Conservation (phyloP, 805 yeast genomes). For the Lachancea dasiensis region DNA sequence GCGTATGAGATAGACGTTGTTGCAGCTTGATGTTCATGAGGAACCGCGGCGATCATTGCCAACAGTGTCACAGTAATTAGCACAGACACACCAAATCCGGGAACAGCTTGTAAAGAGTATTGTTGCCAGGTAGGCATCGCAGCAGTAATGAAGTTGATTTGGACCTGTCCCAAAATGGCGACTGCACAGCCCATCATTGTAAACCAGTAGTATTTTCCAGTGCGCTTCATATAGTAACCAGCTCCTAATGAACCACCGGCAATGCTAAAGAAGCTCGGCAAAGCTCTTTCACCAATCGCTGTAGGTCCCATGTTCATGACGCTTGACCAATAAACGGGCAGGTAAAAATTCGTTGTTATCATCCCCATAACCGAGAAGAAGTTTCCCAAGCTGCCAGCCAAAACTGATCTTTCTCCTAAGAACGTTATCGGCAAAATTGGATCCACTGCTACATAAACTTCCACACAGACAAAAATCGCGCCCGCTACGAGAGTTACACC, state of each 20-base stretch:
- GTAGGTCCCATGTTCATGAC: slow-evolving; percentile 49
- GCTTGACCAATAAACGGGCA: slow-evolving; percentile 56
- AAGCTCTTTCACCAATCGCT: slow-evolving; percentile 51
- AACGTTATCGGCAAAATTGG: slow-evolving; percentile 60
- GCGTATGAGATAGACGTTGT: slow-evolving; percentile 89
- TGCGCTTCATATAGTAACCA: slow-evolving; percentile 56
- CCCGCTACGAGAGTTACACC: slow-evolving; percentile 31
- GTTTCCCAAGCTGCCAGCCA: slow-evolving; percentile 59
- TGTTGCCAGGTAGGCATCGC: slow-evolving; percentile 37
- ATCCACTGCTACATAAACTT: slow-evolving; percentile 39
- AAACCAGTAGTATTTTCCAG: slow-evolving; percentile 53
- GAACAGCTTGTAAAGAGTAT: slow-evolving; percentile 39
- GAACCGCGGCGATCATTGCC: slow-evolving; percentile 68
- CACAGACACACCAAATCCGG: slow-evolving; percentile 52
- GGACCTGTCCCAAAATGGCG: slow-evolving; percentile 41
- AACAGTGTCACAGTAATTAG: slow-evolving; percentile 60
- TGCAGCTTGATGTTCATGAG: slow-evolving; percentile 64
- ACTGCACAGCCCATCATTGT: slow-evolving; percentile 38
- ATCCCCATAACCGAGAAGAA: slow-evolving; percentile 42
- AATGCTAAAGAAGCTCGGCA: slow-evolving; percentile 56
- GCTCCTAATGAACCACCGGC: slow-evolving; percentile 58
- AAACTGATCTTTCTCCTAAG: slow-evolving; percentile 50
- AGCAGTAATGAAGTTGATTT: slow-evolving; percentile 32
- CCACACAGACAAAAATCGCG: slow-evolving; percentile 38
- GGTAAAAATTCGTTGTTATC: slow-evolving; percentile 44